Percentiles rank a stretch among this genome's conserved stretches.
phyloP scores from a whole-genome alignment of 208 protist genomes.

The Trypanosoma lewisi region DNA sequence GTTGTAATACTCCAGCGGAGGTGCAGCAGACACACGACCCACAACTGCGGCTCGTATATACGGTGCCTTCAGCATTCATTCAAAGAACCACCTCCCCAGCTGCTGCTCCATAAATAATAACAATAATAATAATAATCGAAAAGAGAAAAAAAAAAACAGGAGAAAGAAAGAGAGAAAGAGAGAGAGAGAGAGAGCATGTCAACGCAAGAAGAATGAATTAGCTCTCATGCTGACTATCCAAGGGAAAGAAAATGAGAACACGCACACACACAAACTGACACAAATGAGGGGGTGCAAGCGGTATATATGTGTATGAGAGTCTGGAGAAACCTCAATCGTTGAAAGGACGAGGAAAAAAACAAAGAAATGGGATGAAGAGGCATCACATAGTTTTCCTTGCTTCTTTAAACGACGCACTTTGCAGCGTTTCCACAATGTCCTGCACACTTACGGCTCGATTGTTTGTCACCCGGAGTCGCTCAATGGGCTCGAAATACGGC shows the following conservation, averaged over 20 bases:
- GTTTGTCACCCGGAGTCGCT: constrained; percentile 69
- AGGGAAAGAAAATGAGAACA: neutral
- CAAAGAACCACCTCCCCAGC: neutral
- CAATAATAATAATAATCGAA: neutral
- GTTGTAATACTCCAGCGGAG: constrained; percentile 16
- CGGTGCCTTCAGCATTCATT: constrained; percentile 30
- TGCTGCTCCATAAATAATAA: constrained; percentile 1
- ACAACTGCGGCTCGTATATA: constrained; percentile 14
- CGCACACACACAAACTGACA: no score
- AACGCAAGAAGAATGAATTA: no score
- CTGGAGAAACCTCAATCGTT: no score
- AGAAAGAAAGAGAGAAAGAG: neutral
- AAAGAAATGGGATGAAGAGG: neutral
- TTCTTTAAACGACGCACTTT: constrained; percentile 2
- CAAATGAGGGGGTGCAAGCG: no score
- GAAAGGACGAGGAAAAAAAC: neutral
- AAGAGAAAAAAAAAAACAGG: neutral
- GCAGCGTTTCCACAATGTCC: constrained; percentile 55
- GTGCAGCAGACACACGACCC: neutral
- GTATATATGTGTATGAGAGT: no score
- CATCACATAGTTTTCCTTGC: neutral
- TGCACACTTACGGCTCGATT: constrained; percentile 60
- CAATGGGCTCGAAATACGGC: constrained; percentile 76
- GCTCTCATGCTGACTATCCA: no score
- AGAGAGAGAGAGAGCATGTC: neutral